Base-by-base conservation (phyloP, 192 early-diverging fungal genomes). In the Coemansia sp. region DNA sequence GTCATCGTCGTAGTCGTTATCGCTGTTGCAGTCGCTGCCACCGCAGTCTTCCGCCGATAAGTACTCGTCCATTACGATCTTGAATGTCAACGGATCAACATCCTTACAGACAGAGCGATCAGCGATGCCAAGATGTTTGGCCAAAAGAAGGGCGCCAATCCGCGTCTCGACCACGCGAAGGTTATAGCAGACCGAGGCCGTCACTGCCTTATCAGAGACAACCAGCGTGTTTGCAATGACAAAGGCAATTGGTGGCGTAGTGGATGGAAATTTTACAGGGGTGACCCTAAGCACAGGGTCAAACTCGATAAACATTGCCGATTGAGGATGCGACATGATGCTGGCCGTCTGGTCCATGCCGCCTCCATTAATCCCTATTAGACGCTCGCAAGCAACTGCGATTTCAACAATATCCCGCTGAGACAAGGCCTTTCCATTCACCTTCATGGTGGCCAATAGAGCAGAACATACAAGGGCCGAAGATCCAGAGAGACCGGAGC, bases 291-390 rank as follows among this genome's bases (percentile, higher is more conserved):
- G 85, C 24, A 64, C 78, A 5, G 94, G 94, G n/a, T 87, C 65
- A 77, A 95, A 95, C 61, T 94, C 85, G 69, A 96, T 90, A 58
- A 92, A 82, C 25, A 90, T 74, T 0, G 92, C 90, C 24, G 84
- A 86, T 3, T 85, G 84, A 26, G 82, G 83, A 24, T 83, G 73
- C 8, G 87, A 87, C 73, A 94, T 90, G 41, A 97, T 86, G 26
- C 92, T 94, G 58, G 88, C 86, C n/a, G 90, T 85, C 65, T 97
- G 95, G 63, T 97, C 94, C 94, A 97, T 97, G n/a, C 66, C 89
- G 30, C 84, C 84, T 27, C 76, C 73, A 12, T 71, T 65, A 9
- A 92, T 88, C 31, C 93, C 94, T 18, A 88, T 86, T 65, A 90
- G 87, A 16, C 88, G 88, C 69, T 97, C 95, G 58, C 85, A 81